Evolutionary conservation across 306 rosid species (phyloP).

Genomic region (Spatholobus suberectus): DNA sequence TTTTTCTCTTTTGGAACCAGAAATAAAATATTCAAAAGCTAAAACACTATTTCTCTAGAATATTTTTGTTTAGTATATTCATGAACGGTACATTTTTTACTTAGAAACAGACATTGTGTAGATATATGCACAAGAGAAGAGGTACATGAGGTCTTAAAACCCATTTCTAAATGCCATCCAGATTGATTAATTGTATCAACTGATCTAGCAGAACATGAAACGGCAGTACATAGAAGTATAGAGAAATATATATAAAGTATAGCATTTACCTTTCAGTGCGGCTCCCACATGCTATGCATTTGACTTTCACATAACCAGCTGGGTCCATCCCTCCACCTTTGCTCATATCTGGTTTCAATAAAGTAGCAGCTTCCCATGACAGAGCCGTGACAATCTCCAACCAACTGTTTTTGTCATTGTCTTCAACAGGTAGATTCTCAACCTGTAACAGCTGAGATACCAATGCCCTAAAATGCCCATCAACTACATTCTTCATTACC

Average conservation of each 20-base stretch:
- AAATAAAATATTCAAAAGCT: conserved; percentile 20
- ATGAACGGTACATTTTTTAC: neutral
- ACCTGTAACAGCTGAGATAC: conserved; percentile 90
- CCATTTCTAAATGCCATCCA: conserved; percentile 22
- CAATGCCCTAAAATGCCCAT: conserved; percentile 93
- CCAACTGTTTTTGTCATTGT: conserved; percentile 71
- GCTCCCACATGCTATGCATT: conserved; percentile 87
- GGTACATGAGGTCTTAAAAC: conserved; percentile 3
- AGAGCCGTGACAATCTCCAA: conserved; percentile 85
- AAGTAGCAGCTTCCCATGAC: conserved; percentile 97
- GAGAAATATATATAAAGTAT: conserved; percentile 6
- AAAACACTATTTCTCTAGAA: neutral
- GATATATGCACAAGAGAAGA: conserved; percentile 11
- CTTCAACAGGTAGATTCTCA: conserved; percentile 79
- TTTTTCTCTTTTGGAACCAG: conserved; percentile 2
- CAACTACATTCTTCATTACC: conserved; percentile 87
- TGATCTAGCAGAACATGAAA: conserved; percentile 38
- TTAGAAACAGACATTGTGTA: conserved; percentile 6
- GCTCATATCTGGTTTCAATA: conserved; percentile 94
- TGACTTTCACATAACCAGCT: conserved; percentile 90
- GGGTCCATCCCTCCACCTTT: conserved; percentile 97
- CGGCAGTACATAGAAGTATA: conserved; percentile 10
- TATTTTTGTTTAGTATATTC: neutral
- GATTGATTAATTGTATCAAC: conserved; percentile 21
- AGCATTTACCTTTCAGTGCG: conserved; percentile 70